phyloP scores from a whole-genome alignment of 192 early-diverging fungal species.

The Linnemannia hyalina region DNA sequence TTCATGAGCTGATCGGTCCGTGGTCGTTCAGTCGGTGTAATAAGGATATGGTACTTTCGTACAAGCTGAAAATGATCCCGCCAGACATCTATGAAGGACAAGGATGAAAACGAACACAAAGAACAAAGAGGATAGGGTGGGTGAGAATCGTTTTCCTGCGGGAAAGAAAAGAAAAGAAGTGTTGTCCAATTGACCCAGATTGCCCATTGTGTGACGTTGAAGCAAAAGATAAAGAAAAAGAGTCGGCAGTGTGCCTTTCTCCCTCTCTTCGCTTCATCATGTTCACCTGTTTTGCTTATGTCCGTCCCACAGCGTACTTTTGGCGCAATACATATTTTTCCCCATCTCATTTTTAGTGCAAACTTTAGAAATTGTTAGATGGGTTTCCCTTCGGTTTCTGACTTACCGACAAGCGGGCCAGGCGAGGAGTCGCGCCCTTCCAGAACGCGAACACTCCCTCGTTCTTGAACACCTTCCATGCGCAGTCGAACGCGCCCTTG shows the following conservation, averaged over 20 bases:
- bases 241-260: background rate
- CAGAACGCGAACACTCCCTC: conserved; percentile 89
- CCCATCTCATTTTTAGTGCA: background rate
- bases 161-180: background rate
- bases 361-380: background rate
- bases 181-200: background rate
- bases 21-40: conserved; percentile 19
- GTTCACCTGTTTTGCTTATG: background rate
- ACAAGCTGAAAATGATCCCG: conserved; percentile 86
- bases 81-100: conserved; percentile 73
- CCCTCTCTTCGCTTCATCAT: background rate
- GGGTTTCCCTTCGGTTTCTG: conserved; percentile 9
- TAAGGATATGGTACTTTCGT: conserved; percentile 72
- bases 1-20: conserved; percentile 20
- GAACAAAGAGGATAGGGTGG: background rate
- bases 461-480: conserved; percentile 72
- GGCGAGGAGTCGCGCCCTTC: conserved; percentile 94
- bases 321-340: background rate
- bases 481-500: conserved; percentile 78
- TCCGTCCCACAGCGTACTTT: conserved; percentile 8
- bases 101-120: background rate
- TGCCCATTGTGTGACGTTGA: conserved; percentile 4
- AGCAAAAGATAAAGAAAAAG: background rate
- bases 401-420: conserved; percentile 86
- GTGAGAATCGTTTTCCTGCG: background rate